Evolutionary conservation across 139 green algal species (phyloP), one percentile per base, ranked within the genome.

Genomic region (Haematococcus sp.): DNA sequence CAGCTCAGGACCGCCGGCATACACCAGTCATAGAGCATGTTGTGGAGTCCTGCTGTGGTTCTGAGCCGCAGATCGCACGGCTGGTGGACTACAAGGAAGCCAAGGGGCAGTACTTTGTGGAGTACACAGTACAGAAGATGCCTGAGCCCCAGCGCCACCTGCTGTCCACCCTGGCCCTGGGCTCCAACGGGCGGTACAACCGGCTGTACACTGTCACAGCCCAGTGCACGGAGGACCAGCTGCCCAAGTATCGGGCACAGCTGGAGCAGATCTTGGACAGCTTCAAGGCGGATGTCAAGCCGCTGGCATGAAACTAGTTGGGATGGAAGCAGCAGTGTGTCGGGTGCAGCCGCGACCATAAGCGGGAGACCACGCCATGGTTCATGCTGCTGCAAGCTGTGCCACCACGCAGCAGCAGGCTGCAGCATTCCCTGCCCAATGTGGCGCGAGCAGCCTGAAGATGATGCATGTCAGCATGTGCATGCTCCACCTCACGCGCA

Each of bases 141-240:
- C 69, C 74, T 0, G 80, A 73, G 31, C 71, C 68, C 23, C 70
- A 79, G 71, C 49, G 75, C 44, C 79, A 86, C 69, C 75, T 86
- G 35, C 79, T 81, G 71, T 76, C 46, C 0, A 3, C 71, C 20
- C 52, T 88, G n/a, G 68, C 71, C 1, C 75, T 88, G 4, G 68
- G 67, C 0, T 78, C 58, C 66, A 88, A 88, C 72, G 83, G 83
- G 55, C 76, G 65, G 55, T 81, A 86, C 78, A 84, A 84, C 78
- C 67, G 73, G 1, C 56, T 83, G 22, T 88, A 79, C 74, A 88
- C 79, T 2, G 28, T 86, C 11, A 90, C 85, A 5, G 85, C 76
- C 4, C 85, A 90, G 77, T 85, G 81, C 51, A 33, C 77, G 32
- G 85, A 87, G 77, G 44, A 72, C 4, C 31, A 84, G 20, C 49